Percentiles rank a stretch among this genome's conserved stretches.
These are phyloP conservation scores for Calamus simplicifolius DNA, from an alignment of 176 grass and related monocot genomes.

Conservation along the genomic window DNA sequence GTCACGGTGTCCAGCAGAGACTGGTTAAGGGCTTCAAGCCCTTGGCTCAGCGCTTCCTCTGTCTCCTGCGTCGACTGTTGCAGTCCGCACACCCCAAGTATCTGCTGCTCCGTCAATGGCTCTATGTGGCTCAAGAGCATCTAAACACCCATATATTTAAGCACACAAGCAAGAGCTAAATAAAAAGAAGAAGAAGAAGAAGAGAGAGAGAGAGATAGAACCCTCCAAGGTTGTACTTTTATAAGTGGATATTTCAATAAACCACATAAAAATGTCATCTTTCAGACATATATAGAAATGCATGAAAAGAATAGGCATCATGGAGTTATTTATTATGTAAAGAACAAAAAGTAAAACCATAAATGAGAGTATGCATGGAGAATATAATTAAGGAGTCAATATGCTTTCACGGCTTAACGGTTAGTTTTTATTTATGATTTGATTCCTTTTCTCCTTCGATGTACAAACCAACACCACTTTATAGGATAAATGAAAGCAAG, in stretches of 20 bases:
- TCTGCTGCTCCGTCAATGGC: slow-evolving; percentile 34
- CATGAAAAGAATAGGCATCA: too few species aligned
- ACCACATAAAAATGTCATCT: not conserved
- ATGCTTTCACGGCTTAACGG: slow-evolving; percentile 25
- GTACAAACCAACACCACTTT: slow-evolving; percentile 19
- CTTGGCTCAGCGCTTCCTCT: slow-evolving; percentile 39
- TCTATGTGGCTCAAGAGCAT: slow-evolving; percentile 54
- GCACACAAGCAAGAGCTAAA: not conserved
- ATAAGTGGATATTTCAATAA: too few species aligned
- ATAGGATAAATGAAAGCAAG: slow-evolving; percentile 21
- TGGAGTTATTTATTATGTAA: too few species aligned
- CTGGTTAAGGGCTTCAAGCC: slow-evolving; percentile 27
- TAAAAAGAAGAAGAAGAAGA: too few species aligned
- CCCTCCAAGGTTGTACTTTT: too few species aligned
- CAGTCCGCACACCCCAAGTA: slow-evolving; percentile 24
- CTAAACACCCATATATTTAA: slow-evolving; percentile 15
- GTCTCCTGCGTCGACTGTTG: slow-evolving; percentile 32
- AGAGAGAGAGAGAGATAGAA: too few species aligned
- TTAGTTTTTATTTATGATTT: slow-evolving; percentile 3
- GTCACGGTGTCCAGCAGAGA: slow-evolving; percentile 32
- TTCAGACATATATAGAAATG: not conserved
- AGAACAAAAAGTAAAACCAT: not conserved
- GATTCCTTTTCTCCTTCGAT: slow-evolving; percentile 10
- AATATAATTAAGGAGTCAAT: not conserved
- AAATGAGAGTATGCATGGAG: too few species aligned